phyloP scores from a whole-genome alignment of 2,329 filamentous ascomycete species.

The Claviceps purpurea region DNA sequence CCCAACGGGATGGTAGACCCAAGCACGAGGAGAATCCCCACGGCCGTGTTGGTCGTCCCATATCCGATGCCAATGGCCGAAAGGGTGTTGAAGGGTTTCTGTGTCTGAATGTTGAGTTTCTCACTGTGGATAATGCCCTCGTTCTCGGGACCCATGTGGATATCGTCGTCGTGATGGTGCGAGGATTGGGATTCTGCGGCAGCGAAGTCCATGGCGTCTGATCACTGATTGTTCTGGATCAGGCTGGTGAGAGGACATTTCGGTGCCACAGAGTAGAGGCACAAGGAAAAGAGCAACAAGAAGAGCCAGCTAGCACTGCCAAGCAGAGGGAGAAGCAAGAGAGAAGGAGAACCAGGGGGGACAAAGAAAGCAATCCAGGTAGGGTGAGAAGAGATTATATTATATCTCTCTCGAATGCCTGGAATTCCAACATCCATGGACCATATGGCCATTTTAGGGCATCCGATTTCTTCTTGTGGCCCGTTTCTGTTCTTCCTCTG shows the following conservation, averaged over 20 bases:
- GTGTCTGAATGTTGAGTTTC: conserved; percentile 10
- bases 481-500: neutral
- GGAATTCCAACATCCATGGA: no score
- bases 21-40: conserved; percentile 12
- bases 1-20: conserved; percentile 12
- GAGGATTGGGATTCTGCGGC: neutral
- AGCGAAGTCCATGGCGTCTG: neutral
- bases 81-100: conserved; percentile 19
- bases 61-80: conserved; percentile 16
- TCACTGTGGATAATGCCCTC: conserved; percentile 6
- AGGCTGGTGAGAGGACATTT: neutral
- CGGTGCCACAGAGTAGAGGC: neutral
- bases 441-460: no score
- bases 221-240: neutral
- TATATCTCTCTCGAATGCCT: neutral
- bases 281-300: neutral
- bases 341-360: neutral
- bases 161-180: neutral
- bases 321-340: neutral
- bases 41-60: conserved; percentile 14
- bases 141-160: neutral
- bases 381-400: neutral
- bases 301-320: neutral
- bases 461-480: neutral
- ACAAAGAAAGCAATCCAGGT: neutral